Base-by-base conservation (phyloP, 2,329 filamentous ascomycete genomes). In the Stylonectria norvegica region DNA sequence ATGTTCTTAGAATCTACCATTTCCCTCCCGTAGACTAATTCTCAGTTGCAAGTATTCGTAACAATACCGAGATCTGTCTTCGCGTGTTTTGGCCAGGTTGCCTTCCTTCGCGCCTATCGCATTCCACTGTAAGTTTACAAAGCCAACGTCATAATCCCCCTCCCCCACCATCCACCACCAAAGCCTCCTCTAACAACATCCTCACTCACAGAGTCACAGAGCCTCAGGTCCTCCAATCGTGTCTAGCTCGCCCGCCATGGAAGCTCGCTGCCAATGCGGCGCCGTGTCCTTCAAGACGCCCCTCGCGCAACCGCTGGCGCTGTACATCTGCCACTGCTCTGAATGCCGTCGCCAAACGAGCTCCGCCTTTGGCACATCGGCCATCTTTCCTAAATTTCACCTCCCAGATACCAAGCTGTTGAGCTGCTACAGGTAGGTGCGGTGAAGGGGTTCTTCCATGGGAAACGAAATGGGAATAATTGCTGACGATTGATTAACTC, bases 301-400 rank as follows among this genome's bases (percentile, higher is more conserved):
- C 1, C 63, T 75, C 1, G 61, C 70, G 4, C 68, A 74, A 42
- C 83, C 83, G 1, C 63, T 84, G 30, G 75, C 75, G n/a, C 66
- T 86, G 36, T 86, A 83, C 61, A 79, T 86, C 57, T 87, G 83
- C 64, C 84, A 86, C 65, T 87, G 84, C 61, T 64, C 69, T 40
- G 75, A 82, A 57, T 87, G 83, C 61, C 75, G 78, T 34, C 72
- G 76, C 42, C 83, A 86, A 65, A 79, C 79, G 20, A 70, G 77
- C 38, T 81, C 79, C 6, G 80, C 83, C 1, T 86, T 83, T 61
- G 83, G 82, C 19, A 77, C 81, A 20, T 82, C 79, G 23, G 83
- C 83, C 50, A 84, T 85, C 45, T 87, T 85, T 52, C 83, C 82
- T 1, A 69, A 69, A n/a, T 86, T 86, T 45, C 59, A 68, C 8